A percentile compares a stretch with the other conserved stretches of the same genome.
phyloP scores from a whole-genome alignment of 2,329 filamentous ascomycete species.

The Ophiostoma fasciatum region DNA sequence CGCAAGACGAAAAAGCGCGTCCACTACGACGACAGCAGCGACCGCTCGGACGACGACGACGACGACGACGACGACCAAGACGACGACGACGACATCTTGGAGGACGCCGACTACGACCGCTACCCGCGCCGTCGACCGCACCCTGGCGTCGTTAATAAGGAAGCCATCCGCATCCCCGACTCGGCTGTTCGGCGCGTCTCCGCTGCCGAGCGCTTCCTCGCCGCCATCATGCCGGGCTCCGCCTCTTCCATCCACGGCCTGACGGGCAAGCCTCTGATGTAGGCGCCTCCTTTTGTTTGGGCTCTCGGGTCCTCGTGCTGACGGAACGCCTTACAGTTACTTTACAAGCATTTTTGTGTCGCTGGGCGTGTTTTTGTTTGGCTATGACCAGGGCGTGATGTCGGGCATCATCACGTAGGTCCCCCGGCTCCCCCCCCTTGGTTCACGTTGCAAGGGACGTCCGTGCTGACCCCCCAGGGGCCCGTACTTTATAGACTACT shows the following conservation, averaged over 20 bases:
- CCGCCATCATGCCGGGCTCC: constrained; percentile 73
- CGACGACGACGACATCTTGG: constrained; percentile 10
- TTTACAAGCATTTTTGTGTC: constrained; percentile 90
- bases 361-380: constrained; percentile 75
- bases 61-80: constrained; percentile 27
- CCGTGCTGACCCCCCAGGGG: constrained; percentile 38
- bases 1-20: constrained; percentile 45
- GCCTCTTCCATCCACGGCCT: constrained; percentile 72
- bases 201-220: constrained; percentile 55
- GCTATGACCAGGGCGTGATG: constrained; percentile 86
- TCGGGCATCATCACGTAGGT: constrained; percentile 54
- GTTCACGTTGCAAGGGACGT: no score
- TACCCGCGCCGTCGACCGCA: constrained; percentile 16
- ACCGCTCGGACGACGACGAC: constrained; percentile 20
- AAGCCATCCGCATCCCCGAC: constrained; percentile 70
- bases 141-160: constrained; percentile 41
- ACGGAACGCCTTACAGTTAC: constrained; percentile 46
- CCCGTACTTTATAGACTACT: constrained; percentile 79
- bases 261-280: constrained; percentile 91
- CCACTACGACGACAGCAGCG: constrained; percentile 44
- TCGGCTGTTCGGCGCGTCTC: constrained; percentile 48
- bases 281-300: constrained; percentile 7
- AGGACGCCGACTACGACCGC: constrained; percentile 7
- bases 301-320: no score
- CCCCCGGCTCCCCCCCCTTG: background rate